Evolutionary conservation across 805 yeast species (phyloP), one percentile per base, ranked within the genome.

Genomic region (Brettanomyces sp.): DNA sequence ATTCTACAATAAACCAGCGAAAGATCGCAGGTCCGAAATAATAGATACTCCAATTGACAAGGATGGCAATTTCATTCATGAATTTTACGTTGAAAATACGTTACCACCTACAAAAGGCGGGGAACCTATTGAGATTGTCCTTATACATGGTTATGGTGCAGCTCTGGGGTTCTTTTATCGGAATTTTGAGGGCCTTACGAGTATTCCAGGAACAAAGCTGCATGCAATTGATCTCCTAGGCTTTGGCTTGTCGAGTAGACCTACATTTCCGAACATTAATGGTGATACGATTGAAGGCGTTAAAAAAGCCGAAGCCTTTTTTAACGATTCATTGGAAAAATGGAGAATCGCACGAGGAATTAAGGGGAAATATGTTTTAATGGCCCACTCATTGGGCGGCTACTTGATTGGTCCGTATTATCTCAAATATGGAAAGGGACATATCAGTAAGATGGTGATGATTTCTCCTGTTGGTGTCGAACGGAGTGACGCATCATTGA

Each of bases 61-160:
- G 23, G 33, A 50, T 6, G 59, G 50, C 4, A 65, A 76, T 36
- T 74, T 62, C 53, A 80, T 89, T 46, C 93, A 89, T 65, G 97
- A 90, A 62, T 80, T 89, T 46, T 75, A 66, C 49, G 74, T 90
- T 32, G 60, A 59, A 35, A 63, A 63, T 46, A 69, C 59, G 64
- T 76, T 41, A 42, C 47, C 50, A 3, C 44, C 47, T 8, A 25
- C 39, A 35, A 45, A 24, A 1, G 46, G 44, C 39, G 43, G 52
- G 6, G 36, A 47, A 4, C 49, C 57, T 14, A 22, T 51, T 8
- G 56, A 56, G 18, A 64, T 88, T 8, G 88, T 91, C 3, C 62
- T 91, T 49, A 66, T 91, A 2, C 99, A 91, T 63, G 99, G 99
- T 0, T 89, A 87, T 59, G 96, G 95, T 1, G 95, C 98, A 0